Conservation (phyloP, 805 yeast species). For the Lachancea cidri region DNA sequence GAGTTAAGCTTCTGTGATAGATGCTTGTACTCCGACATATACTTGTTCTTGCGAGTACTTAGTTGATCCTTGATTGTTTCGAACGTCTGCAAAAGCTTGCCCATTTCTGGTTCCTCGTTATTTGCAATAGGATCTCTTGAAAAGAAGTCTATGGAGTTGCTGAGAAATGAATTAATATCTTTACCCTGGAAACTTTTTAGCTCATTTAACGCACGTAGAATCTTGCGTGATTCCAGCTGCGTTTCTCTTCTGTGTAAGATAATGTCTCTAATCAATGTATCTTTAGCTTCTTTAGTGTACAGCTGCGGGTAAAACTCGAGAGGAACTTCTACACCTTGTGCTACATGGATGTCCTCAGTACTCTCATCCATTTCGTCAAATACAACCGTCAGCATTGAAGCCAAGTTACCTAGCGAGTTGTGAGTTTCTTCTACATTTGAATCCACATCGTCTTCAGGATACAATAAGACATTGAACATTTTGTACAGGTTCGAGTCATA, state of each 20-base stretch:
- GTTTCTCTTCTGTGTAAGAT: conserved; percentile 20
- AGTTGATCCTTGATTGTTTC: conserved; percentile 14
- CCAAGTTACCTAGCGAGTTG: conserved; percentile 23
- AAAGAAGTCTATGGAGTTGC: conserved; percentile 26
- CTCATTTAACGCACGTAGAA: conserved; percentile 19
- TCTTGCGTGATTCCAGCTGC: conserved; percentile 14
- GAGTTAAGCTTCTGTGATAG: conserved; percentile 21
- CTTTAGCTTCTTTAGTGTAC: conserved; percentile 26
- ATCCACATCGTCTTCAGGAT: conserved; percentile 22
- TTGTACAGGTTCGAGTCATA: conserved; percentile 28
- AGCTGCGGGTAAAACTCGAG: conserved; percentile 32
- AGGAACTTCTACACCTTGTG: conserved; percentile 30
- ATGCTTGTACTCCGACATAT: conserved; percentile 27
- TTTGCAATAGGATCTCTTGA: conserved; percentile 9
- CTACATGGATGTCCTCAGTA: conserved; percentile 14
- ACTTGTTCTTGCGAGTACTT: conserved; percentile 12
- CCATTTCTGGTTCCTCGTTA: conserved; percentile 3
- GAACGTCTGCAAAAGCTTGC: conserved; percentile 10
- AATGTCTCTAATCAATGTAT: conserved; percentile 23
- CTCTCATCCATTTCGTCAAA: conserved; percentile 30
- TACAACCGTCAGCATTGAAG: conserved; percentile 28
- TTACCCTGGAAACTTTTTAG: conserved; percentile 31
- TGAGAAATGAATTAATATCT: conserved; percentile 24
- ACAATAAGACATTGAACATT: conserved; percentile 31
- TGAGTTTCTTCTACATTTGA: conserved; percentile 15